Base-by-base conservation (phyloP, 2,329 filamentous ascomycete genomes). In the Stagonosporopsis vannaccii region DNA sequence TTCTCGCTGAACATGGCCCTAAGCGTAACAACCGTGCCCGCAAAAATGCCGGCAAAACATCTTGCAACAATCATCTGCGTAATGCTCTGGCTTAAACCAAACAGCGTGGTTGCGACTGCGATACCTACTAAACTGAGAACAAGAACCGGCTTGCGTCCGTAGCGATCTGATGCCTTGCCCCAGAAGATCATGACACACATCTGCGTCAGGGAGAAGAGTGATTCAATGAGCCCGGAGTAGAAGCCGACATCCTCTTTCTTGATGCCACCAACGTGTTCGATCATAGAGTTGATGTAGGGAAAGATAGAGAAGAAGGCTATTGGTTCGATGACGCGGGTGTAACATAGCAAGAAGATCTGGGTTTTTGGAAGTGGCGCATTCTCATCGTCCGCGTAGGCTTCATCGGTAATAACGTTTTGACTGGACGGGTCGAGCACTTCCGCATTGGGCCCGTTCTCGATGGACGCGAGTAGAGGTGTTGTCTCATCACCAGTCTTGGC, bases 291-390 rank as follows among this genome's bases (percentile, higher is more conserved):
- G 75, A 95, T 84, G 76, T 90, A 94, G 0, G 90, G 89, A 66
- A 94, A 90, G 72, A 94, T 91, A 71, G 83, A 86, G 79, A 93
- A 94, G 78, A 91, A 94, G n/a, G 90, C 89, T 36, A 93, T 83
- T 0, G 91, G 90, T 68, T 94, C 91, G 40, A 91, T 80, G 23
- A 90, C 70, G 6, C 90, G 85, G 1, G 87, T 87, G 70, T 87
- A 90, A 79, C 90, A 94, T 12, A 95, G 84, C 11, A 90, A 75
- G 28, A 89, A 73, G 48, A 95, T 86, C 72, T 94, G 91, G 0
- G 33, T 13, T 25, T 58, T 57, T 1, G 71, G 71, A n/a, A 75
- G 44, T 15, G 70, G 70, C 20, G 52, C 56, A 30, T 72, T 59
- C 25, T 70, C 65, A 3, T 73, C 61, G 9, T 67, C 59, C 9